Base-by-base conservation (phyloP, 2,329 filamentous ascomycete genomes). In the Herpotrichia juniperi region DNA sequence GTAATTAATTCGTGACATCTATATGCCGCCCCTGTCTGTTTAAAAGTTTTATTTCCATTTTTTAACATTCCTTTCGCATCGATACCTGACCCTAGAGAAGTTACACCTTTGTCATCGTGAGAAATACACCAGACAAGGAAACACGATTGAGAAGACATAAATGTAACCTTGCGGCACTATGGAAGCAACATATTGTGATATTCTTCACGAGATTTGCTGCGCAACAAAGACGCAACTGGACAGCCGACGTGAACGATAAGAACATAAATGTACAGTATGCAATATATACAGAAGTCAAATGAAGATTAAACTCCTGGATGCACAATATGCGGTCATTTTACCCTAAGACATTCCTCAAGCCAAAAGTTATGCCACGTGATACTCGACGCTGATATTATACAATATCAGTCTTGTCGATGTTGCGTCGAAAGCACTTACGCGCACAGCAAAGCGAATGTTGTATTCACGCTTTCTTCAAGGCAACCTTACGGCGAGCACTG, bases 401-500 rank as follows among this genome's bases (percentile, higher is more conserved):
- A 24, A 30, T 4, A 30, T 37, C n/a, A 16, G 16, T 30, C 25
- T n/a, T 17, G 17, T 17, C 19, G n/a, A 17, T 16, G 5, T 28
- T 17, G 10, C 25, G 10, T 19, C 17, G 4, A 4, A 16, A 31
- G 10, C 5, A 12, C 34, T 12, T 11, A 19, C 25, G 5, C 14
- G 3, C 31, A 43, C n/a, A 8, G 7, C 22, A 22, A 7, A 40
- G 37, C 22, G 8, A 8, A 40, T 19, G 16, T 22, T n/a, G 42
- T 31, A 31, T 31, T 19, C 31, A 44, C n/a, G 16, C 34, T 14
- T 39, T 42, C 59, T 59, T 63, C 28, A 55, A 40, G 31, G 72
- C 69, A 43, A 75, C 52, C 58, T 68, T 68, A 64, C 62, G 73
- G 51, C 90, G 82, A 26, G 91, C 83, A 64, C 81, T 84, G 45